Percentiles rank a stretch among this genome's conserved stretches.
Evolutionary conservation across 2,329 filamentous ascomycete genomes (phyloP).

Genomic region (Colletotrichum abscissum): DNA sequence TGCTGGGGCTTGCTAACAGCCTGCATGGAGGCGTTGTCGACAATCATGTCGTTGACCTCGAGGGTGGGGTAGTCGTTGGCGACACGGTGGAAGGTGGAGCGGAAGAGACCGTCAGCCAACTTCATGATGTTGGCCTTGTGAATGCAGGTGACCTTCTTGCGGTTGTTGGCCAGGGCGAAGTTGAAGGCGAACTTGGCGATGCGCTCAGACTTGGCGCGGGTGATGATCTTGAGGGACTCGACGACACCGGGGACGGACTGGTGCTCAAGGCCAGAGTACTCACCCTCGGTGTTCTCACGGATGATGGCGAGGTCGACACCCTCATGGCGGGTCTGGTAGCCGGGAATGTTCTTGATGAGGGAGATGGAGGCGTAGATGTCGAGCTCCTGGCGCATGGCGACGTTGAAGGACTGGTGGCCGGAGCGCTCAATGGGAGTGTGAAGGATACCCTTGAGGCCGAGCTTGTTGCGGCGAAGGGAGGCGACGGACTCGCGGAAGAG

Average conservation of each 20-base stretch:
- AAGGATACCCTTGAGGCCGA: constrained; percentile 98
- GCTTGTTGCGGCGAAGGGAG: constrained; percentile 97
- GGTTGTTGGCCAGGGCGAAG: constrained; percentile 98
- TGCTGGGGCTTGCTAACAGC: constrained; percentile 96
- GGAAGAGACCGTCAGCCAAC: constrained; percentile 98
- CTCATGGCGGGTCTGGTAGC: constrained; percentile 97
- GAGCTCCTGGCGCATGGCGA: constrained; percentile 97
- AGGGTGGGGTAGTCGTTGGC: constrained; percentile 96
- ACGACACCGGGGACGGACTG: constrained; percentile 96
- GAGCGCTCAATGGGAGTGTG: constrained; percentile 97
- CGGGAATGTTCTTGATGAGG: constrained; percentile 99
- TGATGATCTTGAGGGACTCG: constrained; percentile 99
- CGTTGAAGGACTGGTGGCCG: constrained; percentile 99
- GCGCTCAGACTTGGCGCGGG: constrained; percentile 97
- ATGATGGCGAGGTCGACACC: constrained; percentile 99
- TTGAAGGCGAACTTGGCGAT: constrained; percentile 99
- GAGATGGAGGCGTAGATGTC: constrained; percentile 99
- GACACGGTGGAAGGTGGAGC: constrained; percentile 93
- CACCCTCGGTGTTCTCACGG: constrained; percentile 99
- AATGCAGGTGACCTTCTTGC: constrained; percentile 99
- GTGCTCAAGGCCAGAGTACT: constrained; percentile 99
- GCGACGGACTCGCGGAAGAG: constrained; percentile 96
- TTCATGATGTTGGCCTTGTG: constrained; percentile 99
- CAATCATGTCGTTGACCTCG: constrained; percentile 99
- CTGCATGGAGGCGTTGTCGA: constrained; percentile 99